Evolutionary conservation across 2,329 filamentous ascomycete genomes (phyloP).

Genomic region (Exserohilum rostratum): DNA sequence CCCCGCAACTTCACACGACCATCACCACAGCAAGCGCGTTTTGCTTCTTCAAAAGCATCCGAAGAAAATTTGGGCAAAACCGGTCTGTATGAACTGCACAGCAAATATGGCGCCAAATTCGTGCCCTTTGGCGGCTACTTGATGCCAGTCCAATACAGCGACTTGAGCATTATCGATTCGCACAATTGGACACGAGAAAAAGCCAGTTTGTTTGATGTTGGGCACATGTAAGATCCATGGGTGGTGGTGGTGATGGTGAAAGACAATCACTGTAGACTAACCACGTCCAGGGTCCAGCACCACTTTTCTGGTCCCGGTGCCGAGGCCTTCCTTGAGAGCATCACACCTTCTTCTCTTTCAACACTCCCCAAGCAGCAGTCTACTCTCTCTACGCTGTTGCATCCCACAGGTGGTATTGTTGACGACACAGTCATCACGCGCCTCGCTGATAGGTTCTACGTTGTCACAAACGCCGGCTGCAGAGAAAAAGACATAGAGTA

Average conservation of each 20-base stretch:
- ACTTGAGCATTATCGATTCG: slow-evolving; percentile 78
- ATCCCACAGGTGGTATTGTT: slow-evolving; percentile 83
- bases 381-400: slow-evolving; percentile 83
- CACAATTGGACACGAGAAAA: slow-evolving; percentile 89
- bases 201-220: slow-evolving; percentile 92
- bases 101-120: slow-evolving; percentile 85
- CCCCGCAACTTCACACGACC: slow-evolving; percentile 34
- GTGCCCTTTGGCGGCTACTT: slow-evolving; percentile 92
- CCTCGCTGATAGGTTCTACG: slow-evolving; percentile 73
- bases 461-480: slow-evolving; percentile 94
- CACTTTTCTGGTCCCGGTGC: slow-evolving; percentile 81
- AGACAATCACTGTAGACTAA: neutral
- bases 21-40: slow-evolving; percentile 28
- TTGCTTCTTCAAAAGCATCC: slow-evolving; percentile 36
- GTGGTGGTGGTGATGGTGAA: neutral
- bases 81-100: slow-evolving; percentile 78
- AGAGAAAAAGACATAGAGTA: slow-evolving; percentile 86
- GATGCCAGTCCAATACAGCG: slow-evolving; percentile 90
- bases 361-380: slow-evolving; percentile 71
- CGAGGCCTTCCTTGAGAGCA: slow-evolving; percentile 77
- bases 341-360: slow-evolving; percentile 78
- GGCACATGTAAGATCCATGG: slow-evolving; percentile 76
- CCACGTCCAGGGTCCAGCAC: slow-evolving; percentile 70
- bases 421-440: slow-evolving; percentile 93
- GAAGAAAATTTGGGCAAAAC: slow-evolving; percentile 61